Base-by-base conservation (phyloP, 768 basidiomycete species). In the Leccinum variicolor region DNA sequence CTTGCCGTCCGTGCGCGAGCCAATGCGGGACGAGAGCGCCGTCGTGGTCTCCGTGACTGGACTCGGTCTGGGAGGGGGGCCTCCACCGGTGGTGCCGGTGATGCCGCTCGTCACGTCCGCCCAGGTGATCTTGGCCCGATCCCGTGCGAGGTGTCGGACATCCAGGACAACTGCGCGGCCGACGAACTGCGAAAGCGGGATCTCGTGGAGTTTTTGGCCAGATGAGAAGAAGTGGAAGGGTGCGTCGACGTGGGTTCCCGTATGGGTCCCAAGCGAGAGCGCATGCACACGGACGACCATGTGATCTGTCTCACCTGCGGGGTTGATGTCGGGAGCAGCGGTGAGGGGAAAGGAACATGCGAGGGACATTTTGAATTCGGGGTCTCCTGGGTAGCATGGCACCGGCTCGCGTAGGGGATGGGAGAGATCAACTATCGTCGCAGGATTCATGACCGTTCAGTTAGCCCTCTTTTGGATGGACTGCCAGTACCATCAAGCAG, bases 231-330 rank as follows among this genome's bases (percentile, higher is more conserved):
- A 90, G 65, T 92, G 90, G 51, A 79, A 83, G 0, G 90, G 90
- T 1, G 89, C 86, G 63, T 92, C 90, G 69, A 91, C 77, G 73
- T 92, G 90, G 3, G 90, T 91, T 48, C 89, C 90, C 1, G 85
- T 85, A 65, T 91, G 90, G 1, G 89, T 83, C 4, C 85, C 81
- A 21, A 90, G 64, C 26, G 79, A 73, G 50, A 92, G 71, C 0
- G 75, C 54, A 6, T 69, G 64, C 23, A 72, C 66, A 3, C 64
- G 64, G 59, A 70, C 63, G 51, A 62, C 59, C 49, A 63, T 59
- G 13, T 25, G 46, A n/a, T 47, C 25, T 14, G 15, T 47, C 43
- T 45, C 43, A 13, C 21, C 13, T 14, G 14, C 33, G 1, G 5
- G 33, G 46, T 75, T 80, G 1, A 39, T 34, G 33, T 33, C 14